These are phyloP conservation scores for Malassezia nana DNA, from an alignment of 1,284 basidiomycete species.

Conservation along the genomic window DNA sequence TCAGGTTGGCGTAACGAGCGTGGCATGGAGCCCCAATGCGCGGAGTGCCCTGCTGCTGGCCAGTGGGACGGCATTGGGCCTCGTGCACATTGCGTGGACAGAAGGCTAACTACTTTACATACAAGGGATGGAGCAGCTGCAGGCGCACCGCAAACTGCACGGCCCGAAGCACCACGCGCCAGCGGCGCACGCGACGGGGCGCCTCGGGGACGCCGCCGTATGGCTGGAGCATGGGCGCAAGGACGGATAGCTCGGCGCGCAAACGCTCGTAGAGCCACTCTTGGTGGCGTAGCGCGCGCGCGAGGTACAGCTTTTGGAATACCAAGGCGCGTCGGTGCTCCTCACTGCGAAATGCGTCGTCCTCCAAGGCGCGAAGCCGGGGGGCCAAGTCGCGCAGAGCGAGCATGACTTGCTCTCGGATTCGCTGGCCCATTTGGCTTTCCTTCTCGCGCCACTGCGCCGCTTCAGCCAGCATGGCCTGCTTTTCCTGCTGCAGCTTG, in stretches of 20 bases:
- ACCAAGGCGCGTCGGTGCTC: conserved; percentile 3
- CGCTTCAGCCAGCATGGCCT: neutral
- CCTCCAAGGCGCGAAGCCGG: neutral
- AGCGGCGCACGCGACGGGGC: neutral
- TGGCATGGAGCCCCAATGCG: conserved; percentile 7
- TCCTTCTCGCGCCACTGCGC: neutral
- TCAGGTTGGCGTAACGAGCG: neutral
- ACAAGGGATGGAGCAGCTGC: neutral
- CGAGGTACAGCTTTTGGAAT: conserved; percentile 14
- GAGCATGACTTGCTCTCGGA: neutral
- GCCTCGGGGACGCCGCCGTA: neutral
- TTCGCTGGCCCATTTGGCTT: neutral
- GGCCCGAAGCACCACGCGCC: neutral
- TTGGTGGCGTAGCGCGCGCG: conserved; percentile 2
- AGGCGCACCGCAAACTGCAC: conserved; percentile 11
- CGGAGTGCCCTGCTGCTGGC: conserved; percentile 8
- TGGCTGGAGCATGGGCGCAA: neutral
- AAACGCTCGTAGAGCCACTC: conserved; percentile 13
- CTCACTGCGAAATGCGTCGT: neutral
- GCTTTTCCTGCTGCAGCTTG: conserved; percentile 6
- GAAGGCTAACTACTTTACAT: conserved; percentile 5
- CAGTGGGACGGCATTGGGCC: conserved; percentile 7
- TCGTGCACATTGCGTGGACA: conserved; percentile 11
- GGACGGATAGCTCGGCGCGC: neutral
- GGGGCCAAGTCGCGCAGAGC: conserved; percentile 1